Evolutionary conservation across 176 grass and related monocot species (phyloP), one percentile per base, ranked within the genome.

Genomic region (Raddia guianensis): DNA sequence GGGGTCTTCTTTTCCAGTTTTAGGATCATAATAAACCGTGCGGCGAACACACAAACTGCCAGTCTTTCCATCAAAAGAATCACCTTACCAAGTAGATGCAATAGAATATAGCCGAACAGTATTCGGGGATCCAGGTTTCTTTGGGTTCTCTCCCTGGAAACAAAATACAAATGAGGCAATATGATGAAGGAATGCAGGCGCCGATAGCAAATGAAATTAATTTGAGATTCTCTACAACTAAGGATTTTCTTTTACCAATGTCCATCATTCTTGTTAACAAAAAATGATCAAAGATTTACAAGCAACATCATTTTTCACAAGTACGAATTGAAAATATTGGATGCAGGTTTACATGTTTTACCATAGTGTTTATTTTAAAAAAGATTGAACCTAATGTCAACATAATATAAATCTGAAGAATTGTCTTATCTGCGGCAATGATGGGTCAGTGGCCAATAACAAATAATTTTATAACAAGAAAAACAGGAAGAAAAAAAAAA

Each of bases 91-190:
- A 40, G 95, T 95, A 71, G 95, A 98, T 43, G 95, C 95, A 86
- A 98, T 93, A 59, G 92, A 98, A 83, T 98, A 98, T 33, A 98
- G 92, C 49, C 95, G 77, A 20, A 95, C 95, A 87, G 88, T 95
- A 66, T 98, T 84, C 49, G 95, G 92, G 20, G 61, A 60, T 14
- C 95, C 90, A 64, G 95, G 95, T 85, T 95, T 98, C 79, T 95
- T 98, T 33, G 90, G 92, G 78, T 95, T 98, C 84, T 95, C 92
- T 49, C 95, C 92, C 95, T 98, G 60, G 42, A 52, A 81, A 55
- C 12, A 27, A 58, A 87, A 83, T 45, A 68, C 16, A 82, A 0
- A 40, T 35, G 32, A 58, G 43, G 8, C 8, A 80, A 70, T 46
- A 67, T 14, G 37, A 59, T 60, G 47, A 61, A 68, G 12, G 37